These are phyloP conservation scores for Xylaria palmicola DNA, from an alignment of 495 filamentous ascomycete species.

Conservation along the genomic window DNA sequence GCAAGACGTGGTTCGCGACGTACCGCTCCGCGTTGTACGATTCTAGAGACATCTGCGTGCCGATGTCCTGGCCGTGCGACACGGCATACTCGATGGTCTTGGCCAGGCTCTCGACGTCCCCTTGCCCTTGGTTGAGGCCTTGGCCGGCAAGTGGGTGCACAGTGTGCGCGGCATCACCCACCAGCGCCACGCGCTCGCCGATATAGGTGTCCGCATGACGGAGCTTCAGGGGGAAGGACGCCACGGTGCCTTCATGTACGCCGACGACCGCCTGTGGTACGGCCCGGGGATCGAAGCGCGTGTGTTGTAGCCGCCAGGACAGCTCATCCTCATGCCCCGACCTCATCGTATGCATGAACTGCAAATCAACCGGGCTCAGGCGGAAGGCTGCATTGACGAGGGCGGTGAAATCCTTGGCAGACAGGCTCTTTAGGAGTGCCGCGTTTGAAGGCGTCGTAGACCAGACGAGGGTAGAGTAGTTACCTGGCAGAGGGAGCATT, in stretches of 20 bases:
- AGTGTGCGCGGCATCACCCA: conserved; percentile 93
- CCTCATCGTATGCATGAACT: conserved; percentile 67
- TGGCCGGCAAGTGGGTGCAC: conserved; percentile 94
- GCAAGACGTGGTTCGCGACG: conserved; percentile 75
- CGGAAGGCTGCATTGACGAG: conserved; percentile 95
- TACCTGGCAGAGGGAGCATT: conserved; percentile 82
- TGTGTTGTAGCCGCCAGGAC: conserved; percentile 75
- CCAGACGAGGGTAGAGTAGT: conserved; percentile 86
- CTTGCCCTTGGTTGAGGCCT: conserved; percentile 90
- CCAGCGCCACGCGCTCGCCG: conserved; percentile 78
- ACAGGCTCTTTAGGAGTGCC: conserved; percentile 72
- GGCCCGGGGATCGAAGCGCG: conserved; percentile 43
- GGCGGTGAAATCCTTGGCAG: conserved; percentile 68
- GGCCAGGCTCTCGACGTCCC: conserved; percentile 75
- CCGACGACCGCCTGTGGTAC: conserved; percentile 55
- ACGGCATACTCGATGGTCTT: conserved; percentile 74
- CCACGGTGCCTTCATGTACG: conserved; percentile 78
- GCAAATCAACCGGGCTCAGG: conserved; percentile 72
- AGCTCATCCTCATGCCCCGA: conserved; percentile 71
- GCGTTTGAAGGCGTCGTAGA: conserved; percentile 80
- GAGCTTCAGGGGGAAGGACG: conserved; percentile 87
- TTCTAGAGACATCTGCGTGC: conserved; percentile 69
- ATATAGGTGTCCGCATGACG: conserved; percentile 91
- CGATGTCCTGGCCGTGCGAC: conserved; percentile 80
- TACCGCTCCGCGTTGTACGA: conserved; percentile 77